Conservation (phyloP, 768 basidiomycete genomes). For the Collybia sp. region DNA sequence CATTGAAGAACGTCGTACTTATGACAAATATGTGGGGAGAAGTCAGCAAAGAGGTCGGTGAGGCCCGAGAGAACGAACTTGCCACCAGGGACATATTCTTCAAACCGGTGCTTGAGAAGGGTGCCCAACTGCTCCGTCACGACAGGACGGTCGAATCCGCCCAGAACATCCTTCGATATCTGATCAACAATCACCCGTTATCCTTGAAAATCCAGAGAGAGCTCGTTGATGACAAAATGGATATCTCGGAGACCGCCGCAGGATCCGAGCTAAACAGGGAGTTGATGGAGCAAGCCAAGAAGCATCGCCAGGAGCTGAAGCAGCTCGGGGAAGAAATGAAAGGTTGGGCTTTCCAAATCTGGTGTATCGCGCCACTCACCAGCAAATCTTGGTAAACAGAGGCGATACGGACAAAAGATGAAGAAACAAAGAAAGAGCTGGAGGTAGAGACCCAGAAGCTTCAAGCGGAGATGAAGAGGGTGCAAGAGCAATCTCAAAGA, state of each 20-base stretch:
- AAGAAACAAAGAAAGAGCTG: conserved; percentile 39
- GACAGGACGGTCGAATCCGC: conserved; percentile 34
- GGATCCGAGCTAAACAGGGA: conserved; percentile 50
- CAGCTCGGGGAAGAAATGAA: conserved; percentile 43
- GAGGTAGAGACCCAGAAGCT: conserved; percentile 38
- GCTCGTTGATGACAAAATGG: conserved; percentile 36
- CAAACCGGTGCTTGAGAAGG: conserved; percentile 45
- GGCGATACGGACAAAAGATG: conserved; percentile 39
- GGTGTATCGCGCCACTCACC: too few relatives aligned
- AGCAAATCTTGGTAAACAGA: conserved; percentile 1
- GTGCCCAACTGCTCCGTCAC: conserved; percentile 41
- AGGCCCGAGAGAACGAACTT: conserved; percentile 42
- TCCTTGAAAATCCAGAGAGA: conserved; percentile 52
- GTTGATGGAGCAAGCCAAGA: conserved; percentile 38
- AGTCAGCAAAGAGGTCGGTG: conserved; percentile 7
- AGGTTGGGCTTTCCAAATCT: background rate
- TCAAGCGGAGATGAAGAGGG: conserved; percentile 36
- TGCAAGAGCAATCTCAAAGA: conserved; percentile 33
- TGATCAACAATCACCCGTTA: conserved; percentile 34
- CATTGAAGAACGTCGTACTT: conserved; percentile 7
- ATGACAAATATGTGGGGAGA: conserved; percentile 9
- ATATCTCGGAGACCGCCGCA: conserved; percentile 47
- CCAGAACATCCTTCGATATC: conserved; percentile 32
- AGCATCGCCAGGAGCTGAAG: conserved; percentile 42
- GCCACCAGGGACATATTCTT: conserved; percentile 38